Base-by-base conservation (phyloP, 2,329 filamentous ascomycete species). In the Fusarium albosuccineum region DNA sequence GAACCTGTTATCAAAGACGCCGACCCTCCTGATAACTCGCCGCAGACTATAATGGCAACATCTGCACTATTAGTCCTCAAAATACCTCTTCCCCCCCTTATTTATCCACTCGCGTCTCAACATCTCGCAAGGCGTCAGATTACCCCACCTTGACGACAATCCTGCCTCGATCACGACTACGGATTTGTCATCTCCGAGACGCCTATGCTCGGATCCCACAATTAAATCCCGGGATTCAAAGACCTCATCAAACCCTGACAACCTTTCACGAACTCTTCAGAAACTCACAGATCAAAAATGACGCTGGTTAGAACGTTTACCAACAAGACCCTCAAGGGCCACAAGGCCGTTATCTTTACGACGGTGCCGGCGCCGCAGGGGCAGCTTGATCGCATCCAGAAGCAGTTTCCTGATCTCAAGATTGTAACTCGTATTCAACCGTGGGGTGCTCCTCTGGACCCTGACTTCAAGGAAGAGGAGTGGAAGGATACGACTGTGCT, bases 401-500 rank as follows among this genome's bases (percentile, higher is more conserved):
- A 71, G 7, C 66, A 75, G 39, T 86, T 81, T 56, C 82, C 84
- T 0, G 82, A 79, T 7, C 75, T 87, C n/a, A 58, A 79, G 26
- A 72, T 86, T 8, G 70, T 77, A 14, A 71, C 73, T 33, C 71
- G 74, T 11, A 54, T 75, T 14, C 66, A 74, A 4, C 58, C 62
- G 5, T 79, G 77, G 73, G 70, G 75, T 16, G 64, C 74, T 6
- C 73, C 73, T 56, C 52, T 74, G 2, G 51, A 62, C 0, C 65
- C 63, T 1, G 64, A 73, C 0, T 68, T 80, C 7, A 65, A 77
- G 0, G 73, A 75, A 1, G 70, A 81, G 5, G 80, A 82, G 26
- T 87, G 84, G 82, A 74, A 78, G 27, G 75, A 81, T 9, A 81
- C 82, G n/a, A 87, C 85, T 0, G 73, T 87, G 6, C 73, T 85